These are phyloP conservation scores for Thinopyrum elongatum DNA, from an alignment of 176 grass and related monocot species.

Conservation along the genomic window DNA sequence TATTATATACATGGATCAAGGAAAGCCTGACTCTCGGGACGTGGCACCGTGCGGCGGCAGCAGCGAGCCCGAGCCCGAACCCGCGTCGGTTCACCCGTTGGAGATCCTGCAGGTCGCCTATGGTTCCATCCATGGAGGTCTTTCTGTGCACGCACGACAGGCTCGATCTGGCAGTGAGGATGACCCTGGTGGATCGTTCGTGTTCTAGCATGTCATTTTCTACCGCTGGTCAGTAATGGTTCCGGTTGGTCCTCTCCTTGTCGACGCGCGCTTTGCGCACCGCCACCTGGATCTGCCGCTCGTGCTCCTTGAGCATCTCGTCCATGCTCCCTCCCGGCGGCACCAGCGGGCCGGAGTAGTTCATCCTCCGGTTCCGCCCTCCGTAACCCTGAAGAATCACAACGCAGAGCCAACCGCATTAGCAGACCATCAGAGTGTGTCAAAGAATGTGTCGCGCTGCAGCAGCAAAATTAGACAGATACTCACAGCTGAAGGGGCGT, in stretches of 20 bases:
- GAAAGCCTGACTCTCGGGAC: conserved; percentile 16
- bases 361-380: conserved; percentile 49
- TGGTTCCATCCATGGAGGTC: not conserved
- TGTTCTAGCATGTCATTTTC: not conserved
- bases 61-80: not conserved
- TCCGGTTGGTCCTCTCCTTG: conserved; percentile 46
- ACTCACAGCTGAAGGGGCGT: conserved; percentile 44
- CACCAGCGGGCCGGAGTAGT: conserved; percentile 73
- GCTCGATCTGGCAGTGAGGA: not conserved
- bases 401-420: not conserved
- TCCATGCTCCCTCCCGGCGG: conserved; percentile 64
- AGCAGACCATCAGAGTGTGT: not conserved
- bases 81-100: not conserved
- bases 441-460: not conserved
- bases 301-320: conserved; percentile 73
- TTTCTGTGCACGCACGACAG: not conserved
- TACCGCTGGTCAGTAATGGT: conserved; percentile 18
- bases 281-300: conserved; percentile 69
- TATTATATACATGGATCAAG: conserved; percentile 49
- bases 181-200: not conserved
- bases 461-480: not conserved
- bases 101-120: not conserved
- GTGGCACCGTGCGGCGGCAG: not conserved
- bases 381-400: conserved; percentile 32
- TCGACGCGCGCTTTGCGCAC: conserved; percentile 59